These are phyloP conservation scores for Lachancea lanzarotensis DNA, from an alignment of 805 yeast genomes.

Conservation along the genomic window DNA sequence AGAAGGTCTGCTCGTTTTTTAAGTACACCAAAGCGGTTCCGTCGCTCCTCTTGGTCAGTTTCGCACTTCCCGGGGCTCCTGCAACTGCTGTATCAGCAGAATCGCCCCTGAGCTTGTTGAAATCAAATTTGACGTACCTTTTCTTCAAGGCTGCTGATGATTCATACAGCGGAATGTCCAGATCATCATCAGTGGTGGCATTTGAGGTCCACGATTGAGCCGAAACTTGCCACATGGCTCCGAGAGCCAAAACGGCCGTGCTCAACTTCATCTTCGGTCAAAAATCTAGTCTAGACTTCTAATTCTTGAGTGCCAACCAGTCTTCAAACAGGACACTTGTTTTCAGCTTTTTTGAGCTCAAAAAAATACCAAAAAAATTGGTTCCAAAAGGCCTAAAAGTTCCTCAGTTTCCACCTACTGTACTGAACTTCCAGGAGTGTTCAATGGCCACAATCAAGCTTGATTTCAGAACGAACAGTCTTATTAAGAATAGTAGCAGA, in stretches of 20 bases:
- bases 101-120: conserved; percentile 23
- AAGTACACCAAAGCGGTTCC: conserved; percentile 32
- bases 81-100: conserved; percentile 12
- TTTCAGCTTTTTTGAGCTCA: background rate
- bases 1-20: conserved; percentile 38
- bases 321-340: background rate
- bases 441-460: too few relatives aligned
- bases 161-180: too few relatives aligned
- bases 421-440: background rate
- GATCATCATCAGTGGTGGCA: too few relatives aligned
- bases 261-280: too few relatives aligned
- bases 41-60: conserved; percentile 23
- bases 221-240: too few relatives aligned
- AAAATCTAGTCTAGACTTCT: too few relatives aligned
- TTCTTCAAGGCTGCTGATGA: background rate
- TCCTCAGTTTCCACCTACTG: background rate
- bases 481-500: too few relatives aligned
- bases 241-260: too few relatives aligned
- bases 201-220: too few relatives aligned
- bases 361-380: background rate
- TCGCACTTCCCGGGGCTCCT: conserved; percentile 9
- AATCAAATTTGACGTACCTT: conserved; percentile 11
- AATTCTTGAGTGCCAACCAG: too few relatives aligned
- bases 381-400: background rate
- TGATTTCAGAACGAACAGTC: too few relatives aligned